Conservation (phyloP, 2,329 filamentous ascomycete species). For the Dactylellina sp. region DNA sequence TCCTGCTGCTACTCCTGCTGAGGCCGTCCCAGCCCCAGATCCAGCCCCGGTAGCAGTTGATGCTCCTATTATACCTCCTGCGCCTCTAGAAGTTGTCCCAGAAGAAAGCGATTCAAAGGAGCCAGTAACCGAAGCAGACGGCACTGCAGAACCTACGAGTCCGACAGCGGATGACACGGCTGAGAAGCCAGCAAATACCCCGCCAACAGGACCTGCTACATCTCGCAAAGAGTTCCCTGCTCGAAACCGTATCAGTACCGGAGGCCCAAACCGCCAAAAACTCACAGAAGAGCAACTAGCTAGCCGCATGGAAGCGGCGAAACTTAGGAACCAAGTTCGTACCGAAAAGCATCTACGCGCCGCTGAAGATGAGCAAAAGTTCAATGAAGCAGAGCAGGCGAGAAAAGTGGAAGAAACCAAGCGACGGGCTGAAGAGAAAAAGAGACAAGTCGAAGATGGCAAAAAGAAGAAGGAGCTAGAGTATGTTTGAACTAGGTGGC, state of each 20-base stretch:
- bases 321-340: constrained; percentile 59
- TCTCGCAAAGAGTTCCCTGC: constrained; percentile 47
- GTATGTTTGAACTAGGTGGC: constrained; percentile 63
- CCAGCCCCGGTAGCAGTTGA: no score
- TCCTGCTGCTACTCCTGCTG: constrained; percentile 28
- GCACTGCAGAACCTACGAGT: constrained; percentile 21
- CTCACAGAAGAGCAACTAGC: constrained; percentile 72
- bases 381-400: constrained; percentile 71
- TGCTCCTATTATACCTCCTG: not conserved
- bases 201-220: constrained; percentile 35
- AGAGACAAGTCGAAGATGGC: constrained; percentile 68
- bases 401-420: constrained; percentile 72
- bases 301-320: constrained; percentile 68
- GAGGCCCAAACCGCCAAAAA: constrained; percentile 44
- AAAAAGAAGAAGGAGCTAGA: constrained; percentile 68
- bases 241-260: constrained; percentile 39
- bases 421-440: constrained; percentile 70
- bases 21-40: no score
- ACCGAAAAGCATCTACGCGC: constrained; percentile 60
- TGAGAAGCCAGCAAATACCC: constrained; percentile 12
- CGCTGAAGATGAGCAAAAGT: constrained; percentile 68
- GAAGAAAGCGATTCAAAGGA: constrained; percentile 18
- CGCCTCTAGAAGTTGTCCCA: constrained; percentile 29
- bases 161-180: constrained; percentile 26
- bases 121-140: constrained; percentile 6